Base-by-base conservation (phyloP, 176 grass and related monocot genomes). In the Raddia distichophylla region DNA sequence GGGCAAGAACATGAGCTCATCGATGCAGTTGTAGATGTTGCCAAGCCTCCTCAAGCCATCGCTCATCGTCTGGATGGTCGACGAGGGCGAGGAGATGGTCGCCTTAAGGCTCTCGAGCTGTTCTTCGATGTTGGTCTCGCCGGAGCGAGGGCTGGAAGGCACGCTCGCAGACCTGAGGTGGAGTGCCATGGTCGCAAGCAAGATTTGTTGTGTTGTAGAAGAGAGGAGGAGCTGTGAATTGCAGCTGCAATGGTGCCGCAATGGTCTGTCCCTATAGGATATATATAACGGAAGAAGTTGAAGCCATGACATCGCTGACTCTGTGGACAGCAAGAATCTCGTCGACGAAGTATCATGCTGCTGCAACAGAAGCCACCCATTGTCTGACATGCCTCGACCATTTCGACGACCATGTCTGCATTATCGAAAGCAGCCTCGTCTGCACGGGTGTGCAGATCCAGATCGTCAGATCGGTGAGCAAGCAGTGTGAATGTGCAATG, bases 161-260 rank as follows among this genome's bases (percentile, higher is more conserved):
- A 87, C 13, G 15, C 86, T 83, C n/a, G 43, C 33, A 17, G 75
- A 79, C 74, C 80, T 73, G 33, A 79, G 60, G 60, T 84, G 87
- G 54, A 49, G 52, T 67, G 67, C 86, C 86, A 88, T 88, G 58
- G 47, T 20, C n/a, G n/a, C n/a, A n/a, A 22, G 17, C 17, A 43
- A 60, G 73, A 20, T 60, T n/a, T n/a, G n/a, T n/a, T n/a, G n/a
- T n/a, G n/a, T n/a, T n/a, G n/a, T n/a, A n/a, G n/a, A n/a, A n/a
- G n/a, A n/a, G n/a, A n/a, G n/a, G n/a, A n/a, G n/a, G n/a, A n/a
- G n/a, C n/a, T n/a, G n/a, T n/a, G n/a, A 62, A 7, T n/a, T 2
- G 37, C n/a, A n/a, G n/a, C n/a, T n/a, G n/a, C n/a, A n/a, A n/a
- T n/a, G n/a, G n/a, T n/a, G 4, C 37, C 4, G 8, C 73, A 18